A percentile compares a stretch with the other conserved stretches of the same genome.
Conservation (phyloP, 257 asterid species). For the Craterostigma plantagineum region DNA sequence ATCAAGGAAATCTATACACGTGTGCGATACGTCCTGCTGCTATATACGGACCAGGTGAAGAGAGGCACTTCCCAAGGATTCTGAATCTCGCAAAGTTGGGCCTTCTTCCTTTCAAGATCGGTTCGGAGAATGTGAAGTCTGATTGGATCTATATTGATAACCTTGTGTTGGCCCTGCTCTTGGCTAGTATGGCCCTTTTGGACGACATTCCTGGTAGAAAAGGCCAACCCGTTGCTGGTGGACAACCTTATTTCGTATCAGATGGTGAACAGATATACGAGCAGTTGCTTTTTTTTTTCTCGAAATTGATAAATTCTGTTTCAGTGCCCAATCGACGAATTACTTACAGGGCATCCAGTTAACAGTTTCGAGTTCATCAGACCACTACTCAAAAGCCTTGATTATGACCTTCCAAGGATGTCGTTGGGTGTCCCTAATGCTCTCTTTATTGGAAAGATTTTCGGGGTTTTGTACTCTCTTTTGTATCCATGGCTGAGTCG, state of each 20-base stretch:
- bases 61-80: slow-evolving; percentile 87
- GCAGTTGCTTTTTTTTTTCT: slow-evolving; percentile 26
- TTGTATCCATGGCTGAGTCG: slow-evolving; percentile 52
- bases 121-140: slow-evolving; percentile 41
- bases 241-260: slow-evolving; percentile 87
- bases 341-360: slow-evolving; percentile 58
- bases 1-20: slow-evolving; percentile 44
- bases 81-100: slow-evolving; percentile 60
- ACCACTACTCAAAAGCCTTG: slow-evolving; percentile 58
- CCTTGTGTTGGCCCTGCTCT: slow-evolving; percentile 60
- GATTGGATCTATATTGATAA: slow-evolving; percentile 90
- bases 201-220: slow-evolving; percentile 74
- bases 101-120: slow-evolving; percentile 64
- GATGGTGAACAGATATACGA: slow-evolving; percentile 53
- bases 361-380: slow-evolving; percentile 71
- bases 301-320: slow-evolving; percentile 17
- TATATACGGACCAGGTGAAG: slow-evolving; percentile 97
- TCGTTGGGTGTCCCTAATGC: slow-evolving; percentile 58
- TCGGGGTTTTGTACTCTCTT: slow-evolving; percentile 43
- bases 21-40: slow-evolving; percentile 98
- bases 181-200: slow-evolving; percentile 97
- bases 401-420: slow-evolving; percentile 49
- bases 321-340: slow-evolving; percentile 14
- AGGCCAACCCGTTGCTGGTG: slow-evolving; percentile 77
- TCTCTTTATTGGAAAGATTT: slow-evolving; percentile 54